These are phyloP conservation scores for Hymenochaete sp. DNA, from an alignment of 1,284 basidiomycete genomes.

Conservation along the genomic window DNA sequence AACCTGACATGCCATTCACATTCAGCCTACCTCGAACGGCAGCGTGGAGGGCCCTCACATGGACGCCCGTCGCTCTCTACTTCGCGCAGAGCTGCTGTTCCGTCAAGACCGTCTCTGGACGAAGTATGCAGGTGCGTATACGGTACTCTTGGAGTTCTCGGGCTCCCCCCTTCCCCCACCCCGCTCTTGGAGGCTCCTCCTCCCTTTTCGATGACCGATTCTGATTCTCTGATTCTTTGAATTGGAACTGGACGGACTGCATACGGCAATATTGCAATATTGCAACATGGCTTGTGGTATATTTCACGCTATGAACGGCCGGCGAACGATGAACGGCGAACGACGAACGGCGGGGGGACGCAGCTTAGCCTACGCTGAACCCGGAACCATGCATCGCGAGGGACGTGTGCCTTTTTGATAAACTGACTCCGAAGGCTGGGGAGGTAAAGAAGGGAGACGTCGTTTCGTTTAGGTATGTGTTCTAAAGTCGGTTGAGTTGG, in stretches of 20 bases:
- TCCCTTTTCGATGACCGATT: no score
- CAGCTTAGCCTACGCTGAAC: constrained; percentile 74
- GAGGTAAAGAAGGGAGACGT: constrained; percentile 51
- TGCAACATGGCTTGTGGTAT: background rate
- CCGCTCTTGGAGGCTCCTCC: no score
- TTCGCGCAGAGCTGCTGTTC: constrained; percentile 45
- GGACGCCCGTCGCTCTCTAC: constrained; percentile 53
- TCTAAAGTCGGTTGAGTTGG: background rate
- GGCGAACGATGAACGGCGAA: no score
- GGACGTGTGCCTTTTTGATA: constrained; percentile 60
- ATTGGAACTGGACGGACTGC: no score
- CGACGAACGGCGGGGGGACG: no score
- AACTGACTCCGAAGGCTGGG: constrained; percentile 33
- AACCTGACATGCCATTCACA: no score
- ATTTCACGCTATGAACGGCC: constrained; percentile 15
- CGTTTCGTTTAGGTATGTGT: constrained; percentile 46
- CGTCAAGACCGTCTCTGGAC: constrained; percentile 48
- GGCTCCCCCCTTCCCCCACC: no score
- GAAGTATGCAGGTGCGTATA: constrained; percentile 64
- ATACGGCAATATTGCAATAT: no score
- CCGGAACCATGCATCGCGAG: constrained; percentile 53
- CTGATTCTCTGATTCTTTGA: no score
- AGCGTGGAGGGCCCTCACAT: constrained; percentile 34
- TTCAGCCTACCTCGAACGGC: constrained; percentile 4
- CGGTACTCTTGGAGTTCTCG: background rate